These are phyloP conservation scores for Pisolithus microcarpus DNA, from an alignment of 768 basidiomycete species.

Conservation along the genomic window DNA sequence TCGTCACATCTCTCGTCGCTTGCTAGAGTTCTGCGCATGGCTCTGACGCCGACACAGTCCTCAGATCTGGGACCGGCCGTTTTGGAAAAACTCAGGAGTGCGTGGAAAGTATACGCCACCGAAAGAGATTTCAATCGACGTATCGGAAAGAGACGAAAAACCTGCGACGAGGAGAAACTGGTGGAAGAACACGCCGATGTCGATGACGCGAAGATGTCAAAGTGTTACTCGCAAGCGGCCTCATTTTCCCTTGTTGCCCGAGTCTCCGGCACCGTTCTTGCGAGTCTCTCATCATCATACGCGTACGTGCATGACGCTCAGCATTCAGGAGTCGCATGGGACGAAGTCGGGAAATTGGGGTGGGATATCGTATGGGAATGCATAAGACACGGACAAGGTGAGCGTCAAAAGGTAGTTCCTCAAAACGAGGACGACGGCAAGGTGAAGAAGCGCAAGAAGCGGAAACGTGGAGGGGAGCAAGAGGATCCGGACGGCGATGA, in stretches of 20 bases:
- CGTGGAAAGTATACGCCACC: constrained; percentile 8
- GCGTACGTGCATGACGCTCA: constrained; percentile 23
- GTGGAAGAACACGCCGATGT: neutral
- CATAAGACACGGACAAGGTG: constrained; percentile 2
- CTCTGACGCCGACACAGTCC: constrained; percentile 43
- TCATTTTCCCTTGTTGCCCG: constrained; percentile 38
- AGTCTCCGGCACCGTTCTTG: constrained; percentile 42
- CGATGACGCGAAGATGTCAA: neutral
- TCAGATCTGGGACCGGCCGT: constrained; percentile 11
- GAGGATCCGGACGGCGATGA: neutral
- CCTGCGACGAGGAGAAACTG: neutral
- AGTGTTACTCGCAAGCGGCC: constrained; percentile 21
- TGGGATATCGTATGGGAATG: constrained; percentile 19
- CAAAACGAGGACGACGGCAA: constrained; percentile 16
- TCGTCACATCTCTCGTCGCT: constrained; percentile 45
- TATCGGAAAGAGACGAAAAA: constrained; percentile 12
- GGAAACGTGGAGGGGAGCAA: constrained; percentile 15
- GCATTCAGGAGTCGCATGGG: constrained; percentile 13
- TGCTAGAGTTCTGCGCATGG: constrained; percentile 41
- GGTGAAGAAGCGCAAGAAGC: constrained; percentile 26
- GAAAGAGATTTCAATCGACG: neutral
- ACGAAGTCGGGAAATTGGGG: constrained; percentile 22
- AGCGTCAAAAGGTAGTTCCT: neutral
- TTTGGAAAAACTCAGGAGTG: constrained; percentile 8
- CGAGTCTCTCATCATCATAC: constrained; percentile 48